A percentile compares a stretch with the other conserved stretches of the same genome.
phyloP scores from a whole-genome alignment of 2,329 filamentous ascomycete species.

The Fusarium fracticaudum region DNA sequence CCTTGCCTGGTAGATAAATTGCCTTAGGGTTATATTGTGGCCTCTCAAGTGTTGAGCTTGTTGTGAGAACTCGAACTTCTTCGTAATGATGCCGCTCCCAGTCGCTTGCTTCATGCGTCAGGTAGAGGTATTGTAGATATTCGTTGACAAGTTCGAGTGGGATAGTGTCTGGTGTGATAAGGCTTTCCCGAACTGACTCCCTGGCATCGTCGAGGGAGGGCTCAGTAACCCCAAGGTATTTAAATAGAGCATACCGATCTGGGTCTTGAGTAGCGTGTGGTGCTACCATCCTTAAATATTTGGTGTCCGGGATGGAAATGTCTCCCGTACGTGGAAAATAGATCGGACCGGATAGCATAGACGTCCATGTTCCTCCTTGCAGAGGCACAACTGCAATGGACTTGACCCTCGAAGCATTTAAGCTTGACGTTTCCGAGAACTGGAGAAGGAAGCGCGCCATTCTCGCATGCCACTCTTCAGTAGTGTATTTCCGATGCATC shows the following conservation, averaged over 20 bases:
- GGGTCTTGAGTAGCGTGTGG: not conserved
- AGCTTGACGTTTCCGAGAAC: accelerated
- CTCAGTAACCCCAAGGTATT: not conserved
- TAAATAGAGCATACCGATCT: not conserved
- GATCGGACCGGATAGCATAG: not conserved
- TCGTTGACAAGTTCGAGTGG: accelerated
- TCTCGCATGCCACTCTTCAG: not conserved
- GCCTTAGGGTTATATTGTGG: accelerated
- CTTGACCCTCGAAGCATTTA: not conserved
- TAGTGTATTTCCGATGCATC: not conserved
- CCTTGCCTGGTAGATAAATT: not conserved
- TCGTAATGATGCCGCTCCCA: accelerated
- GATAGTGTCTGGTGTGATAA: accelerated
- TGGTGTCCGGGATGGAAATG: not conserved
- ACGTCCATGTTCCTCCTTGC: not conserved
- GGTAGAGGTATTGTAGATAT: not conserved
- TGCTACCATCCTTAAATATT: accelerated
- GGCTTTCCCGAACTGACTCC: accelerated
- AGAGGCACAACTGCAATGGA: not conserved
- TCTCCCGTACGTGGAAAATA: not conserved
- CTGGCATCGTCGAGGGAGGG: accelerated
- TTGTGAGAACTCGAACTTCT: accelerated
- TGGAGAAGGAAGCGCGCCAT: not conserved
- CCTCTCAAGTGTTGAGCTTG: accelerated
- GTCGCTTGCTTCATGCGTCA: not conserved